Base-by-base conservation (phyloP, 345 rosid species). In the Citropsis articulata region DNA sequence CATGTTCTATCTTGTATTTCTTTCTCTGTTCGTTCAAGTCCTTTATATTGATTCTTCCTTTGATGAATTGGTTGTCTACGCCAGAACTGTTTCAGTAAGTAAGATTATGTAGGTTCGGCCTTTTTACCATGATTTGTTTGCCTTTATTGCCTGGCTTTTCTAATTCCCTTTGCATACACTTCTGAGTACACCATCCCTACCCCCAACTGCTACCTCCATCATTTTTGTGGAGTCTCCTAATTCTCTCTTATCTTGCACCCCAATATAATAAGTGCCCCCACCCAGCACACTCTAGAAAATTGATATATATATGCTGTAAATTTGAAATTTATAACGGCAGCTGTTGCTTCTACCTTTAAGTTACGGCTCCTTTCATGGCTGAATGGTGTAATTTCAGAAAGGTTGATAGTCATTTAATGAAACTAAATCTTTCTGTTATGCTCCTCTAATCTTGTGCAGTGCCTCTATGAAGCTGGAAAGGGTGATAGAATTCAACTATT, bases 381-480 rank as follows among this genome's bases (percentile, higher is more conserved):
- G 31, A 66, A 61, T 78, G 38, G 21, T 61, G 72, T 28, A 42
- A 42, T 55, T 53, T 81, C 66, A 75, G 45, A 42, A 67, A 67
- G 59, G 53, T 67, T 24, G 10, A 60, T 63, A 4, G 35, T 64
- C 78, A 19, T 38, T 30, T 81, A 55, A 73, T 59, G 57, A 42
- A 75, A 72, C n/a, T 77, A 36, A 36, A 73, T 74, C 27, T 74
- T 80, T 80, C 67, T 61, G 56, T 78, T 33, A 60, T 64, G 77
- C 48, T 69, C 72, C 68, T 65, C 65, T 70, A 45, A 62, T 80
- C 38, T 57, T 64, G 75, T 84, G 84, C 88, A 96, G 99, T 92
- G 97, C 84, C 83, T 94, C 16, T 82, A 83, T 83, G 98, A 89
- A 88, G 91, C 84, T 73, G 97, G 86, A 61, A 93, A 92, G 83